Base-by-base conservation (phyloP, 805 yeast genomes). In the Zygosaccharomyces siamensis region DNA sequence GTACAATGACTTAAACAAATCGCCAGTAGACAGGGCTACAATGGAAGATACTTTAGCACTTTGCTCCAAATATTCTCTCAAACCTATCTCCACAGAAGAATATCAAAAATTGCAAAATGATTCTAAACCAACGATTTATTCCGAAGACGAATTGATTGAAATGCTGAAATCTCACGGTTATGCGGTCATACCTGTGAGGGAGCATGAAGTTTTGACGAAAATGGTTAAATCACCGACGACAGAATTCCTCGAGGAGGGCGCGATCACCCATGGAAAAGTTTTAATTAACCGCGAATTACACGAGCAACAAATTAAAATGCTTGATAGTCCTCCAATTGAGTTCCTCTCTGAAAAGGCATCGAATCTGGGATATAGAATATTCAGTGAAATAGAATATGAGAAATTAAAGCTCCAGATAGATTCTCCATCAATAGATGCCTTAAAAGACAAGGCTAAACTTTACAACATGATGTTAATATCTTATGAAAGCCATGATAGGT, bases 311-410 rank as follows among this genome's bases (percentile, higher is more conserved):
- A 12, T 41, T 7, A 14, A 31, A 3, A 33, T 39, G 6, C 12
- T 48, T 6, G 49, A 43, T 5, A 40, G 31, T 18, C 75, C 76
- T 10, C 43, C 63, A 1, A 32, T 61, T 5, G 70, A 65, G 0
- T 67, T 62, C 36, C 51, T 77, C 18, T 60, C 60, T 31, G 66
- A 65, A 26, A 65, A 64, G 44, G 72, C 76, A 2, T 55, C 52
- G 4, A 39, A 35, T 7, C 48, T 55, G n/a, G 68, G 62, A 6
- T 43, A 41, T 27, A 51, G 45, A 1, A 49, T 55, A 28, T 43
- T 51, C 23, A 49, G 45, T 42, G 50, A 38, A 42, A 39, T 26
- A 8, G 52, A 50, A 16, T 39, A 46, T 18, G 46, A 48, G 1
- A 44, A 46, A 6, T 45, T 55, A 26, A 36, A 33, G 11, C 24